Evolutionary conservation across 2,329 filamentous ascomycete species (phyloP).

Genomic region (Aspergillus terreus): DNA sequence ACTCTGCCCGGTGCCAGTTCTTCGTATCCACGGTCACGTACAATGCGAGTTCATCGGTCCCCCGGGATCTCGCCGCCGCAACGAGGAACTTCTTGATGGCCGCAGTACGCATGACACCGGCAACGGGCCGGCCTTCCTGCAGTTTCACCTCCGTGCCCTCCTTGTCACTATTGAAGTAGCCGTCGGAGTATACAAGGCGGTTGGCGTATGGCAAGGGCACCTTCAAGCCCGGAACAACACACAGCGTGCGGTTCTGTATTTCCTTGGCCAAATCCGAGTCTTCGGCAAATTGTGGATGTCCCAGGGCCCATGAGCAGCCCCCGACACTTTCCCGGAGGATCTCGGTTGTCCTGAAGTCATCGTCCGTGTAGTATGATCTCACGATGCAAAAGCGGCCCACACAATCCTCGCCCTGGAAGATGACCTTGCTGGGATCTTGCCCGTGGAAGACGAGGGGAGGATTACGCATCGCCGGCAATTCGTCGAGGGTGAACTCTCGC

Average conservation of each 20-base stretch:
- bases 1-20: conserved; percentile 88
- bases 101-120: conserved; percentile 77
- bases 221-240: conserved; percentile 71
- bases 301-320: conserved; percentile 85
- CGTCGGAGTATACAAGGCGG: conserved; percentile 74
- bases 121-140: conserved; percentile 67
- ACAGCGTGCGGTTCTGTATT: conserved; percentile 71
- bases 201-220: conserved; percentile 70
- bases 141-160: conserved; percentile 67
- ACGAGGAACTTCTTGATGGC: conserved; percentile 83
- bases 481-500: conserved; percentile 66
- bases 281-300: conserved; percentile 61
- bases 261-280: conserved; percentile 56
- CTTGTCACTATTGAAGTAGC: conserved; percentile 66
- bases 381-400: conserved; percentile 61
- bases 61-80: conserved; percentile 72
- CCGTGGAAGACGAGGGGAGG: conserved; percentile 64
- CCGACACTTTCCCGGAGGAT: conserved; percentile 64
- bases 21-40: conserved; percentile 82
- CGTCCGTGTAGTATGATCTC: conserved; percentile 68
- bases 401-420: conserved; percentile 76
- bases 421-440: conserved; percentile 74
- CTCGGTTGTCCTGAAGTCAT: conserved; percentile 73
- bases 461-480: conserved; percentile 5
- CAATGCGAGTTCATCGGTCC: conserved; percentile 85